A percentile compares a stretch with the other conserved stretches of the same genome.
phyloP scores from a whole-genome alignment of 1,284 basidiomycete genomes.

The Rhodotorula sp. region DNA sequence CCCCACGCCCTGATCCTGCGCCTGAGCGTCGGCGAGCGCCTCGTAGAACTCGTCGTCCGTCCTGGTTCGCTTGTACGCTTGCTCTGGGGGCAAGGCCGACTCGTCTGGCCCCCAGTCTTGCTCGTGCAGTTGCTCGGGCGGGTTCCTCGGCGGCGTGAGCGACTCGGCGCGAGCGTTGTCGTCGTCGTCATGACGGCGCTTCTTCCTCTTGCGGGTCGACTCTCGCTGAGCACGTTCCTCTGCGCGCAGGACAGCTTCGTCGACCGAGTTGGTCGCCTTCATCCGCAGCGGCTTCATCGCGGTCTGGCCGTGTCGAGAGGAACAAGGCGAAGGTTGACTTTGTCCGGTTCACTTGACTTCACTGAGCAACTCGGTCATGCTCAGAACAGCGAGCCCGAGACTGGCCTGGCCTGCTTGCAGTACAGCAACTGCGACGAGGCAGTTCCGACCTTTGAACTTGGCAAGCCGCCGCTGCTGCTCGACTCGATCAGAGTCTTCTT shows the following conservation, averaged over 20 bases:
- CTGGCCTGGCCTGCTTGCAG: not conserved
- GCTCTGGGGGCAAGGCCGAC: conserved; percentile 23
- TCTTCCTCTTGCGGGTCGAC: conserved; percentile 3
- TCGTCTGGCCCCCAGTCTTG: conserved; percentile 27
- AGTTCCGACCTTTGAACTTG: not conserved
- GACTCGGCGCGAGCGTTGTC: conserved; percentile 15
- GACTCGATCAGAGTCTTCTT: not conserved
- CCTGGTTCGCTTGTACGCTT: conserved; percentile 27
- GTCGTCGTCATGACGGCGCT: not conserved
- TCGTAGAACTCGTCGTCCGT: conserved; percentile 29
- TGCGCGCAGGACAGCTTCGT: conserved; percentile 29
- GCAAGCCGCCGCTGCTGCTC: not conserved
- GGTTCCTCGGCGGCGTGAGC: conserved; percentile 32
- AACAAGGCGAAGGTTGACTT: not conserved
- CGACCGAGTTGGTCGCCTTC: conserved; percentile 25
- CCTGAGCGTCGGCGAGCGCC: conserved; percentile 12
- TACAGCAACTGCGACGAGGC: not conserved
- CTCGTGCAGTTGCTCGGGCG: not conserved
- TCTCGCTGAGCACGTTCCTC: conserved; percentile 10
- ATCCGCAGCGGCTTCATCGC: conserved; percentile 29
- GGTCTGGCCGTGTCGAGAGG: too few species aligned
- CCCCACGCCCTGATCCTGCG: conserved; percentile 21
- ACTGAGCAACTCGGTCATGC: not conserved
- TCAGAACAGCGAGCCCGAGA: not conserved
- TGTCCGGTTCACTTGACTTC: not conserved